Evolutionary conservation across 2,329 filamentous ascomycete species (phyloP), one percentile per base, ranked within the genome.

Genomic region (Taxawa tesnikishii): DNA sequence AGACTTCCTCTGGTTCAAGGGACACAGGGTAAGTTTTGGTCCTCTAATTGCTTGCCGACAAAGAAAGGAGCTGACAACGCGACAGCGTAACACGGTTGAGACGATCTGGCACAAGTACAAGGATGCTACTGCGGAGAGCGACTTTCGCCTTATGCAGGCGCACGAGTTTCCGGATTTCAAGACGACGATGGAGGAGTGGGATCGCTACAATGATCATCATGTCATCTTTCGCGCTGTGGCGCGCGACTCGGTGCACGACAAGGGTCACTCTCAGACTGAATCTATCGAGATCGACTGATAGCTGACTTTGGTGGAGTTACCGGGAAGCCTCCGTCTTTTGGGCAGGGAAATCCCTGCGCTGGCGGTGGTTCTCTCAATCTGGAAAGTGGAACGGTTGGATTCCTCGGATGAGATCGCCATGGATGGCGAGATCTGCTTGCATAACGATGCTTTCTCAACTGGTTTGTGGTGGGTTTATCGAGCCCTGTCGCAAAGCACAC

Each of bases 1-100:
- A 18, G 47, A 52, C 25, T 46, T 50, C 28, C 34, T 49, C 5
- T 53, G 50, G 53, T 46, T 56, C 41, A 49, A 50, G 17, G 53
- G 48, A 2, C 47, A 50, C 30, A 34, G 40, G 7, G 37, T 39
- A 35, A 16, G 31, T 24, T 7, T 13, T 15, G 12, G 26, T 28
- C 12, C 30, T 11, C 15, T 3, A 15, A 5, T 18, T 6, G 21
- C 29, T 32, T n/a, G 26, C 11, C 9, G 3, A 15, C 6, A 14
- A 4, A 5, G 6, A 2, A 3, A 27, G 12, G 5, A 12, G 15
- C 14, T 30, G 21, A 26, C 12, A 3, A 6, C 16, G 7, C 11
- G 7, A n/a, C 14, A 41, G 39, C 24, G 39, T 23, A 50, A 42
- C n/a, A 54, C 50, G 3, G 42, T 54, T 3, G 37, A 41, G 24